Evolutionary conservation across 208 protist species (phyloP).

Genomic region (Porcisia deanei): DNA sequence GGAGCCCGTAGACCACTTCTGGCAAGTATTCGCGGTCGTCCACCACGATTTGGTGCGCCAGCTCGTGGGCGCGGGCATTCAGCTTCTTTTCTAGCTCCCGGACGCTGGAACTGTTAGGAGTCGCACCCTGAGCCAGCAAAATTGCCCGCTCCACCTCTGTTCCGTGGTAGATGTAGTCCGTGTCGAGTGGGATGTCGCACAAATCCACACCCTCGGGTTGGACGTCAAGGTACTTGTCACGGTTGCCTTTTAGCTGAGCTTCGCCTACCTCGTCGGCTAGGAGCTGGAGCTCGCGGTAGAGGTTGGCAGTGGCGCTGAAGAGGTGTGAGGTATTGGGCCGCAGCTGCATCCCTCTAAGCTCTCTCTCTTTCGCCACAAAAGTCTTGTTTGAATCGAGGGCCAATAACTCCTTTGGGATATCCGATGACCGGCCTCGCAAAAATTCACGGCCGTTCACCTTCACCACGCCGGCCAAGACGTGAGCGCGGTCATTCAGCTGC

Average conservation of each 20-base stretch:
- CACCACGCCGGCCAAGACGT: conserved; percentile 50
- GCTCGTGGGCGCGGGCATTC: conserved; percentile 50
- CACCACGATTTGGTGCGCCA: conserved; percentile 41
- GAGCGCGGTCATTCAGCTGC: conserved; percentile 62
- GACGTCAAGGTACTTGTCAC: conserved; percentile 54
- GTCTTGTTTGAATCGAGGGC: conserved; percentile 45
- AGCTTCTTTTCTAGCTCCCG: conserved; percentile 54
- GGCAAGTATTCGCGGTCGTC: conserved; percentile 52
- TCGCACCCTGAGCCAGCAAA: conserved; percentile 43
- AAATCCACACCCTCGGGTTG: conserved; percentile 58
- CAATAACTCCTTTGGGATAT: conserved; percentile 51
- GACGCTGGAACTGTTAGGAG: background rate
- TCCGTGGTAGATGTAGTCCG: conserved; percentile 43
- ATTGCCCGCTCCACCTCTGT: conserved; percentile 69
- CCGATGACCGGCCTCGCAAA: conserved; percentile 46
- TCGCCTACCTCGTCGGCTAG: conserved; percentile 46
- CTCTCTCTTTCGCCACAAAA: conserved; percentile 49
- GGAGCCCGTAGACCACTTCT: conserved; percentile 56
- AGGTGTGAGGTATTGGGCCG: conserved; percentile 33
- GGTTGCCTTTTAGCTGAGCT: conserved; percentile 51
- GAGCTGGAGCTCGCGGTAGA: conserved; percentile 51
- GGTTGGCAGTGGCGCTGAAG: conserved; percentile 23
- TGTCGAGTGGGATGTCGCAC: conserved; percentile 58
- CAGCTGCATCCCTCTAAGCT: conserved; percentile 33
- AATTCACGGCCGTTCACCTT: conserved; percentile 57